phyloP scores from a whole-genome alignment of 805 yeast genomes.

The Zygotorulaspora chibaensis region DNA sequence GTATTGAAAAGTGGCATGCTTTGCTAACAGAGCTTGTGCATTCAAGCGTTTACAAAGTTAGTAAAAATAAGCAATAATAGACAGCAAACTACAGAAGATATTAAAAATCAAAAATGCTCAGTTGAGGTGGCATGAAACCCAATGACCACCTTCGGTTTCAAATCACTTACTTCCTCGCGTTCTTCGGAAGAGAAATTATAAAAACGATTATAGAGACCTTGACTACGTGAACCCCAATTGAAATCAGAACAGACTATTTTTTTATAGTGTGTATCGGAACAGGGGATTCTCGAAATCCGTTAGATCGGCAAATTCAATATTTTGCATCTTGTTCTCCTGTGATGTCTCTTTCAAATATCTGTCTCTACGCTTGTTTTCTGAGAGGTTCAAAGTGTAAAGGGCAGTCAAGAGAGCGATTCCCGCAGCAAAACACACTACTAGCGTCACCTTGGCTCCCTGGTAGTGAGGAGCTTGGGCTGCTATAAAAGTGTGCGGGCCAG shows the following conservation, averaged over 20 bases:
- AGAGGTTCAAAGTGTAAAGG: slow-evolving; percentile 29
- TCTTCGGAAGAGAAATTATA: too few species aligned
- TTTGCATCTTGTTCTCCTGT: slow-evolving; percentile 8
- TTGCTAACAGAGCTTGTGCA: too few species aligned
- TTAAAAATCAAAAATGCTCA: too few species aligned
- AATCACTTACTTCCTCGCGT: too few species aligned
- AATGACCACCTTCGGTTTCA: too few species aligned
- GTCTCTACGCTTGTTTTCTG: slow-evolving; percentile 44
- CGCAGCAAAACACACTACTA: slow-evolving; percentile 46
- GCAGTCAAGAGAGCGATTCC: slow-evolving; percentile 36
- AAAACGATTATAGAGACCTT: too few species aligned
- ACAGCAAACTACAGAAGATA: too few species aligned
- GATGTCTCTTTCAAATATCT: slow-evolving; percentile 21
- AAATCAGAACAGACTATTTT: slow-evolving; percentile 23
- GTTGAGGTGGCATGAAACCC: too few species aligned
- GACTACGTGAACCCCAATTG: too few species aligned
- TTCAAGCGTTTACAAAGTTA: too few species aligned
- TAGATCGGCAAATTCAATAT: slow-evolving; percentile 38
- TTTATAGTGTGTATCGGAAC: slow-evolving; percentile 36
- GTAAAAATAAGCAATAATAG: too few species aligned
- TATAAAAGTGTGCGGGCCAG: slow-evolving; percentile 73
- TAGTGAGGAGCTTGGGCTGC: slow-evolving; percentile 48
- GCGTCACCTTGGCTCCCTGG: slow-evolving; percentile 49
- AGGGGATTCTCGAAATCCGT: slow-evolving; percentile 42
- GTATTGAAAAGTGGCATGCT: too few species aligned